phyloP scores from a whole-genome alignment of 495 filamentous ascomycete species.

The Xylaria telfairii region DNA sequence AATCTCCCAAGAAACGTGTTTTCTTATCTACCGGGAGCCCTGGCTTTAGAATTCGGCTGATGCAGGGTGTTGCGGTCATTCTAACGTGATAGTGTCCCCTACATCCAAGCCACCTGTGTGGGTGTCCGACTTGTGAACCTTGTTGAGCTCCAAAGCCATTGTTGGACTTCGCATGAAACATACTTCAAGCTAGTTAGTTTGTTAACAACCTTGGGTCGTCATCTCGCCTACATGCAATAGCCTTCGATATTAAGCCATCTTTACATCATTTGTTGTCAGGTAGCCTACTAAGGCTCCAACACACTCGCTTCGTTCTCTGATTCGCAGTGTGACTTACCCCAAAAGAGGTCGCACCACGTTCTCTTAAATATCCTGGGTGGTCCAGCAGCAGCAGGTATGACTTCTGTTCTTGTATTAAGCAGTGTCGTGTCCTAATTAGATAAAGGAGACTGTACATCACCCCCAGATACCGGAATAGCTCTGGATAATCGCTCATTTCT shows the following conservation, averaged over 20 bases:
- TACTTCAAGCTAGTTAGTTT: constrained; percentile 4
- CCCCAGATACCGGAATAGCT: neutral
- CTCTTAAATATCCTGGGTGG: neutral
- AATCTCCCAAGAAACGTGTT: neutral
- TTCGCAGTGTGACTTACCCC: neutral
- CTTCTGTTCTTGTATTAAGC: neutral
- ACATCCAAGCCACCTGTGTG: neutral
- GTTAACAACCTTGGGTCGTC: neutral
- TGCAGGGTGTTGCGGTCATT: neutral
- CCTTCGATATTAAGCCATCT: constrained; percentile 12
- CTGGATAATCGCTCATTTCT: constrained; percentile 5
- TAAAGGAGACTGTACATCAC: neutral
- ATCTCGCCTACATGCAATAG: constrained; percentile 1
- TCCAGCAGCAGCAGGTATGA: neutral
- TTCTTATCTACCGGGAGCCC: neutral
- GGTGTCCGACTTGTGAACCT: neutral
- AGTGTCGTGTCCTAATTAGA: neutral
- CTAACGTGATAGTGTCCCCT: neutral
- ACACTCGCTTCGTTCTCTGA: neutral
- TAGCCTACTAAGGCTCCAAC: neutral
- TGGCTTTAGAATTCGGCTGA: neutral
- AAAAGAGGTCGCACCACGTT: neutral
- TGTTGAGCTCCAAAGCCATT: neutral
- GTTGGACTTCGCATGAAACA: neutral
- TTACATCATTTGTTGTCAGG: neutral